Percentiles rank a stretch among this genome's conserved stretches.
These are phyloP conservation scores for Lasiodiplodia hormozganensis DNA, from an alignment of 2,329 filamentous ascomycete species.

Conservation along the genomic window DNA sequence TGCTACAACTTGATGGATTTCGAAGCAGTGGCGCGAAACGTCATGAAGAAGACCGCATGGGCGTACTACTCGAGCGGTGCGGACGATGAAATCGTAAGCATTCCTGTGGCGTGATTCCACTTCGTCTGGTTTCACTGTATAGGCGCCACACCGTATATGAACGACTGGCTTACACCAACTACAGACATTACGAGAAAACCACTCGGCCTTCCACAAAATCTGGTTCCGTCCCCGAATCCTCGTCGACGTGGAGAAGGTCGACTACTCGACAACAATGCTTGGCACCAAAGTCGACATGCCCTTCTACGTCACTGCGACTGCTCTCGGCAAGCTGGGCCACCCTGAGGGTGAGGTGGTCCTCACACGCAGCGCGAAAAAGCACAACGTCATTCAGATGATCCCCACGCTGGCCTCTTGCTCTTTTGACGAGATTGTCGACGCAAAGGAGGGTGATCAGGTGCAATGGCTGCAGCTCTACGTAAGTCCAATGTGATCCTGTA, in stretches of 20 bases:
- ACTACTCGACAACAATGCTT: constrained; percentile 92
- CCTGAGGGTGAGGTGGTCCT: constrained; percentile 93
- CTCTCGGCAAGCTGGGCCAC: constrained; percentile 91
- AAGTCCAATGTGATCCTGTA: neutral
- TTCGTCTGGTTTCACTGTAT: neutral
- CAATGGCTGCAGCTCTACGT: constrained; percentile 95
- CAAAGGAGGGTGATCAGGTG: constrained; percentile 76
- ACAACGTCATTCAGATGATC: constrained; percentile 97
- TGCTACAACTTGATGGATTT: constrained; percentile 97
- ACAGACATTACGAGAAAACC: constrained; percentile 93
- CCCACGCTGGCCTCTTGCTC: constrained; percentile 95
- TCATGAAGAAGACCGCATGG: constrained; percentile 98
- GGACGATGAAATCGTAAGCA: constrained; percentile 80
- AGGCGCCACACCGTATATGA: neutral
- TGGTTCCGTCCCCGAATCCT: constrained; percentile 93
- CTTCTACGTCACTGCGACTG: constrained; percentile 96
- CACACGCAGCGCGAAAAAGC: constrained; percentile 81
- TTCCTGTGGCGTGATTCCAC: constrained; percentile 26
- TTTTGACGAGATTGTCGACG: constrained; percentile 96
- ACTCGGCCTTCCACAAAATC: constrained; percentile 94
- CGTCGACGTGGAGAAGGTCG: constrained; percentile 86
- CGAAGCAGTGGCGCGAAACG: constrained; percentile 84
- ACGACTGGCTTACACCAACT: neutral
- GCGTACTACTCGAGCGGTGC: constrained; percentile 96
- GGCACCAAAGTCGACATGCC: constrained; percentile 83